Base-by-base conservation (phyloP, 1,139 yeast species). In the Waltiozyma sp. region DNA sequence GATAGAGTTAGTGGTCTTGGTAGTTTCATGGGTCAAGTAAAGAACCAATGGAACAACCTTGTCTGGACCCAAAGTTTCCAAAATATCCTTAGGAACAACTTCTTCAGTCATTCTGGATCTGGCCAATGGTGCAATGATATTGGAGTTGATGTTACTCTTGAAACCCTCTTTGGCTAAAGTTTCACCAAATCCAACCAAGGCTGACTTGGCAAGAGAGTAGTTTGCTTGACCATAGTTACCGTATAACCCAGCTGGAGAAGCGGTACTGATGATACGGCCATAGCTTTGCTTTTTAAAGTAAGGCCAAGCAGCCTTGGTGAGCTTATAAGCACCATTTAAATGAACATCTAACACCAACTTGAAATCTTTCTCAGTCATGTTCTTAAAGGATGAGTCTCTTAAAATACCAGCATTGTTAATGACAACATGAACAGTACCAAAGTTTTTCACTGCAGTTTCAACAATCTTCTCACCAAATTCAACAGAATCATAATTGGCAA, bases 221-320 rank as follows among this genome's bases (percentile, higher is more conserved):
- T 91, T 91, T 40, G 96, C 78, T 66, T 91, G 98, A 44, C 98
- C 98, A 66, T 88, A 91, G 69, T 88, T 88, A 53, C 98, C 98
- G 62, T 84, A 91, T 52, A 91, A 72, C 35, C 97, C 97, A 40
- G 97, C 97, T 24, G 97, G 96, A 7, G 96, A 88, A 39, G 95
- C 80, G 19, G 97, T 89, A 71, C 87, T 89, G 57, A 91, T 67
- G 55, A 91, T 74, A 57, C 97, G 74, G 52, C 98, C 98, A 60
- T 69, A 91, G 50, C 76, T 75, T 65, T 91, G 97, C 56, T 84
- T 69, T 59, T 78, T 78, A 70, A 91, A 77, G 61, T 83, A 72
- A 21, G 94, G 91, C 97, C 97, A 91, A 39, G 96, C 96, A 31
- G 95, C 93, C 56, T 75, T 73, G 43, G 96, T 80, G 43, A 86